These are phyloP conservation scores for Saccharomycopsis schoenii DNA, from an alignment of 805 yeast genomes.

Conservation along the genomic window DNA sequence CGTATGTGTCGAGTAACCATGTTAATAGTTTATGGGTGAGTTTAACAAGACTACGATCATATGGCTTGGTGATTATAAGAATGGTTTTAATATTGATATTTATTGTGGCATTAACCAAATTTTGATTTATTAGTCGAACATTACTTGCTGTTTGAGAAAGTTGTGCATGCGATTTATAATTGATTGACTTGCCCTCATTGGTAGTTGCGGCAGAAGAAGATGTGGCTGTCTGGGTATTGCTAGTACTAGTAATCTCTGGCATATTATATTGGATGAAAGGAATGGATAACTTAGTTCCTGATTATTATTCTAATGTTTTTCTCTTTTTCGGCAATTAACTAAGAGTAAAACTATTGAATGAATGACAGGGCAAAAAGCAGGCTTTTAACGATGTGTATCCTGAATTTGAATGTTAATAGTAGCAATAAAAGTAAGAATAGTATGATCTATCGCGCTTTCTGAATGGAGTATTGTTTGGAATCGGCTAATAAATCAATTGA, in stretches of 20 bases:
- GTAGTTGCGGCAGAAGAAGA: not conserved
- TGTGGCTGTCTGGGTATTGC: not conserved
- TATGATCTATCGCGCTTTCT: too few relatives aligned
- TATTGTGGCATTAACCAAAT: conserved; percentile 60
- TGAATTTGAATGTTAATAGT: too few relatives aligned
- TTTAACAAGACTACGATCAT: conserved; percentile 69
- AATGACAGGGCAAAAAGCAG: too few relatives aligned
- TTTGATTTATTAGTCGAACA: conserved; percentile 64
- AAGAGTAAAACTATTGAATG: too few relatives aligned
- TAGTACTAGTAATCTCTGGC: not conserved
- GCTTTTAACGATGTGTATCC: too few relatives aligned
- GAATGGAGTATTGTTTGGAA: too few relatives aligned
- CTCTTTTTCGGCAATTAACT: too few relatives aligned
- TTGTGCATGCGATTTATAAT: conserved; percentile 52
- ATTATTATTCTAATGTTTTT: too few relatives aligned
- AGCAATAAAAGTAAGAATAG: too few relatives aligned
- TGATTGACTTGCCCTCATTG: not conserved
- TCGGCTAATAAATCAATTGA: too few relatives aligned
- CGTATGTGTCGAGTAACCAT: conserved; percentile 47
- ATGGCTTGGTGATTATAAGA: conserved; percentile 81
- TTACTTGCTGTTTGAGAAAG: conserved; percentile 76
- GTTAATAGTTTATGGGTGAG: conserved; percentile 72
- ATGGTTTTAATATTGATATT: conserved; percentile 60
- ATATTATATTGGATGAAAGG: not conserved
- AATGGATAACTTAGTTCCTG: not conserved